Base-by-base conservation (phyloP, 148 eudicot genomes). In the Heliamphora exappendiculata region DNA sequence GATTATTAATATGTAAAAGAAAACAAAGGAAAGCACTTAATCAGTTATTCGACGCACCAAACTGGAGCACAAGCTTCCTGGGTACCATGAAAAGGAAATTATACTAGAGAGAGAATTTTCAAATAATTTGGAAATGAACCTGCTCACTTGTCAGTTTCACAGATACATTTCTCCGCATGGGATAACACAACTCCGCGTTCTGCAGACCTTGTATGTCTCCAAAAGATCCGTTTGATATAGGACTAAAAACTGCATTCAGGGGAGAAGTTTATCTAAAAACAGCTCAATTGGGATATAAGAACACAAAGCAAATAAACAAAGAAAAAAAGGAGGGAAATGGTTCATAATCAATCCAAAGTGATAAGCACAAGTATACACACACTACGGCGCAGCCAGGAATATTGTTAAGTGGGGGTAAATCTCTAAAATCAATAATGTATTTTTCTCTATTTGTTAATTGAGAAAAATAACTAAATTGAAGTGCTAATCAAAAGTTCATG, bases 81-180 rank as follows among this genome's bases (percentile, higher is more conserved):
- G 6, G 49, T 7, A 28, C 24, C 2, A 24, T 57, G 24, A 55
- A 59, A 66, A 4, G 41, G 7, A 7, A 70, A 29, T 45, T 47
- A 29, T 24, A 22, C 51, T n/a, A 8, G 17, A 42, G 17, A 42
- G 72, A 47, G 22, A 73, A 66, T 20, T 37, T 39, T 26, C 34
- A 66, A 65, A n/a, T 57, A 79, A 24, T 49, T 44, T 45, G 31
- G 29, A 76, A 31, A 65, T 22, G 57, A 66, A 95, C 99, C 97
- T 92, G 93, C 76, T 92, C 99, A 74, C 85, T 95, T 16, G 94
- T 89, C 77, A 87, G 73, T 75, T 62, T 83, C 82, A 95, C 33
- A 39, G 80, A 53, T 41, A 92, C 68, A 29, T 78, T 86, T 81
- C 84, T 89, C 87, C 87, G 90, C 91, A 95, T 82, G 60, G 89